These are phyloP conservation scores for Rhododendron simsii DNA, from an alignment of 148 eudicot species.

Conservation along the genomic window DNA sequence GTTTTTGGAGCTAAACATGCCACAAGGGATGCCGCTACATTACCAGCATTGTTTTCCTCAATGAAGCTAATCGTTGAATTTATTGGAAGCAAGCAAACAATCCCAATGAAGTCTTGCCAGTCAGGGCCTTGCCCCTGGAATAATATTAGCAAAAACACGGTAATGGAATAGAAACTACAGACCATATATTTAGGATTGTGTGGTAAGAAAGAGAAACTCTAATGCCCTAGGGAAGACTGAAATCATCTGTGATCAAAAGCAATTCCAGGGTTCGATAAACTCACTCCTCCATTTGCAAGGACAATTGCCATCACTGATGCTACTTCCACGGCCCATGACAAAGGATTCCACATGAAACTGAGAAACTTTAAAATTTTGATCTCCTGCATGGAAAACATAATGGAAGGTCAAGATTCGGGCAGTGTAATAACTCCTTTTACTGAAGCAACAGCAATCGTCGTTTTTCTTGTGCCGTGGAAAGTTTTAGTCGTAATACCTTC, in stretches of 20 bases:
- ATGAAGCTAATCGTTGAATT: slow-evolving; percentile 69
- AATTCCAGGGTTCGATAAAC: slow-evolving; percentile 18
- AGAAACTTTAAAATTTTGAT: slow-evolving; percentile 72
- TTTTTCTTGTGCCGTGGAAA: not conserved
- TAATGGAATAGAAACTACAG: not conserved
- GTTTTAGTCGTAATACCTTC: not conserved
- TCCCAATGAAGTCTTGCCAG: slow-evolving; percentile 76
- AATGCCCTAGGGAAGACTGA: not conserved
- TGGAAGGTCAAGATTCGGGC: not conserved
- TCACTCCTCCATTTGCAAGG: slow-evolving; percentile 79
- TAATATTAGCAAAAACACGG: slow-evolving; percentile 3
- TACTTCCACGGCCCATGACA: slow-evolving; percentile 86
- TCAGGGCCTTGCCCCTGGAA: slow-evolving; percentile 65
- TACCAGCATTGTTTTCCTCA: slow-evolving; percentile 79
- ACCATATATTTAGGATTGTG: not conserved
- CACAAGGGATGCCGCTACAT: slow-evolving; percentile 72
- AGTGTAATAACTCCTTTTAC: not conserved
- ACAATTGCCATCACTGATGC: slow-evolving; percentile 74
- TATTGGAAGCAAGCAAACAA: slow-evolving; percentile 47
- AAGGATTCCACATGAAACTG: slow-evolving; percentile 82
- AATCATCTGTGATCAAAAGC: slow-evolving; percentile 8
- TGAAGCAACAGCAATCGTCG: not conserved
- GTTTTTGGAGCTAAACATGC: slow-evolving; percentile 65
- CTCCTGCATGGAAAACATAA: slow-evolving; percentile 37
- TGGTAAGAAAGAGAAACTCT: not conserved